Evolutionary conservation across 73 alveolate species (phyloP).

Genomic region (Tetrahymena elliotti): DNA sequence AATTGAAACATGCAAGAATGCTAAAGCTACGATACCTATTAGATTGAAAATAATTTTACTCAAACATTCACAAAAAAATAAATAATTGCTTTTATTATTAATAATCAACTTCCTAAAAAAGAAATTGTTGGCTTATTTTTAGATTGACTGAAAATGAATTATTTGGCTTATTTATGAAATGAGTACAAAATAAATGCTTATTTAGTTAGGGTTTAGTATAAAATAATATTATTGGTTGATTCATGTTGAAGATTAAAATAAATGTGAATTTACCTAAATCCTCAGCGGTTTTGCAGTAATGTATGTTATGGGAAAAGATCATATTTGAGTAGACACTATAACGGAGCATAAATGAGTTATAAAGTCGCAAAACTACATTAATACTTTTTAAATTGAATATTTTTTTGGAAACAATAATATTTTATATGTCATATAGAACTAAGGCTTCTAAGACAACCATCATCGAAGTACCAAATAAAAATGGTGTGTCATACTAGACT

Average conservation of each 20-base stretch:
- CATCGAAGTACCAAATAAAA: background rate
- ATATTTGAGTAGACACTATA: background rate
- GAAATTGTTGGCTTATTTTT: too few species aligned
- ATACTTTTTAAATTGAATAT: background rate
- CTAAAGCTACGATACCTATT: background rate
- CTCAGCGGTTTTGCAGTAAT: background rate
- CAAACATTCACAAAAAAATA: background rate
- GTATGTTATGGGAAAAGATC: background rate
- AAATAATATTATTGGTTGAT: too few species aligned
- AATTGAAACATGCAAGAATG: background rate
- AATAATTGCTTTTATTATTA: too few species aligned
- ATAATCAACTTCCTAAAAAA: too few species aligned
- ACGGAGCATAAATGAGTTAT: background rate
- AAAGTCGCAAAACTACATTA: background rate
- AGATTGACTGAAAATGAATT: too few species aligned
- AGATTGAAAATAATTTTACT: background rate
- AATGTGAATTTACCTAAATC: background rate
- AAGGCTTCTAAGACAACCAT: background rate
- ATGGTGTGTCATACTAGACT: background rate
- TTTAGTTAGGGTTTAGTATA: too few species aligned
- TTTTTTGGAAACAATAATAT: background rate
- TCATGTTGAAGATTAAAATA: too few species aligned
- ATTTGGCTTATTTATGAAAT: too few species aligned
- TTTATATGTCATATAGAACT: background rate
- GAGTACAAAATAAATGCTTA: too few species aligned